A percentile compares a stretch with the other conserved stretches of the same genome.
These are phyloP conservation scores for Chrysosporium queenslandicum DNA, from an alignment of 2,329 filamentous ascomycete genomes.

Conservation along the genomic window DNA sequence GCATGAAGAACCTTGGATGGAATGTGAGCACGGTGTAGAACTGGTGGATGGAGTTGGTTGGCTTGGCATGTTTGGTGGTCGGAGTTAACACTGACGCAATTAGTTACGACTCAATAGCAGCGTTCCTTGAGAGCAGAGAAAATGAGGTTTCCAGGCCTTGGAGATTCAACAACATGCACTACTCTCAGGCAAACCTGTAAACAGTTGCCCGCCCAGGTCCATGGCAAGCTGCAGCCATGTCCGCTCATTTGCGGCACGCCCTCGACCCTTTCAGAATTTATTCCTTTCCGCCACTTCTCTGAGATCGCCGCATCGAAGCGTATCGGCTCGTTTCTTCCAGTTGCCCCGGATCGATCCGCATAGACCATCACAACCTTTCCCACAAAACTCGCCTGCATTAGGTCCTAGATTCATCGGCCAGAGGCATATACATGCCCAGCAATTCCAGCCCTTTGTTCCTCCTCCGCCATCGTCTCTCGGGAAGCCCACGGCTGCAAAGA, in stretches of 20 bases:
- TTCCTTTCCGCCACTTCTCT: neutral
- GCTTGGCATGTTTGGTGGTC: neutral
- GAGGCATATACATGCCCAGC: constrained; percentile 10
- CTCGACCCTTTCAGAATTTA: neutral
- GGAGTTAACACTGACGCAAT: neutral
- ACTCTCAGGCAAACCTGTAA: neutral
- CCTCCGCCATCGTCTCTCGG: constrained; percentile 72
- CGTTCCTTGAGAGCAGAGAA: neutral
- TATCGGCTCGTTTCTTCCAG: neutral
- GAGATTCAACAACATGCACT: neutral
- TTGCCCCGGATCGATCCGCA: neutral
- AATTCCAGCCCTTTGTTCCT: constrained; percentile 50
- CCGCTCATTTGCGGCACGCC: constrained; percentile 3
- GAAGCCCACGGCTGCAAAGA: constrained; percentile 57
- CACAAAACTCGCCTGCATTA: neutral
- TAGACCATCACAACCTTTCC: neutral
- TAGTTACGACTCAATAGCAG: neutral
- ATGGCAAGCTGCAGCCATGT: constrained; percentile 10
- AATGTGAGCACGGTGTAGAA: no score
- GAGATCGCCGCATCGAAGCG: neutral
- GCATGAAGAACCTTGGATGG: no score
- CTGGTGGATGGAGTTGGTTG: no score
- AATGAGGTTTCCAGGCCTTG: neutral
- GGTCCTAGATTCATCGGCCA: neutral
- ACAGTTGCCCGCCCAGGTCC: neutral